A percentile compares a stretch with the other conserved stretches of the same genome.
phyloP scores from a whole-genome alignment of 2,329 filamentous ascomycete species.

The Sphaerulina populicola region DNA sequence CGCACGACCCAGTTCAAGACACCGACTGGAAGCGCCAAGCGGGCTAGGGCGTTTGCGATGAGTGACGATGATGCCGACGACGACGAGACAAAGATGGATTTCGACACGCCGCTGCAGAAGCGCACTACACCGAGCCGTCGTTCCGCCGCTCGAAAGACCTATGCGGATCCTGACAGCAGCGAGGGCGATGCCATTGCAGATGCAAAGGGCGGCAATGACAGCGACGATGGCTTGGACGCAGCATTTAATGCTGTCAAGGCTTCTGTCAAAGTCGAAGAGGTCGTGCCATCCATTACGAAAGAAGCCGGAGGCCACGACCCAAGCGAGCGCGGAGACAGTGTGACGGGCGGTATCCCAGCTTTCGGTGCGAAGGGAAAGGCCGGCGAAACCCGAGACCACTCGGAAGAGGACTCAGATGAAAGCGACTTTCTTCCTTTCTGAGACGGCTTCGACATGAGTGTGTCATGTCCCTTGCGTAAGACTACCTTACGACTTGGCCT shows the following conservation, averaged over 20 bases:
- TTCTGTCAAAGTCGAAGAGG: neutral
- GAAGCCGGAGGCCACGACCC: neutral
- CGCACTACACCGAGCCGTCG: conserved; percentile 16
- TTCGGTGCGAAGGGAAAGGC: neutral
- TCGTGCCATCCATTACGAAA: neutral
- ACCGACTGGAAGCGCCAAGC: conserved; percentile 14
- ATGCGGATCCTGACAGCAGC: neutral
- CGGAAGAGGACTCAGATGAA: conserved; percentile 5
- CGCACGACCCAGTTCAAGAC: conserved; percentile 14
- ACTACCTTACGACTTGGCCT: no score
- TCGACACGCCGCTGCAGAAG: conserved; percentile 9
- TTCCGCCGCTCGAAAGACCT: conserved; percentile 5
- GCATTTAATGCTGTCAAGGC: conserved; percentile 2
- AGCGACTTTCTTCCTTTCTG: conserved; percentile 6
- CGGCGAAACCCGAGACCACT: conserved; percentile 1
- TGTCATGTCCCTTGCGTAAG: no score
- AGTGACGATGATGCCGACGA: conserved; percentile 25
- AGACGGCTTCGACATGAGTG: neutral
- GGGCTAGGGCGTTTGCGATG: conserved; percentile 11
- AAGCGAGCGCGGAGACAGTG: conserved; percentile 1
- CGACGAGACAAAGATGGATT: conserved; percentile 16
- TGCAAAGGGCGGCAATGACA: conserved; percentile 2
- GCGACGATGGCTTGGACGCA: conserved; percentile 4
- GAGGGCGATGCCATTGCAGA: conserved; percentile 1
- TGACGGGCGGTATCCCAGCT: neutral